Conservation (phyloP, 768 basidiomycete genomes). For the Vararia minispora region DNA sequence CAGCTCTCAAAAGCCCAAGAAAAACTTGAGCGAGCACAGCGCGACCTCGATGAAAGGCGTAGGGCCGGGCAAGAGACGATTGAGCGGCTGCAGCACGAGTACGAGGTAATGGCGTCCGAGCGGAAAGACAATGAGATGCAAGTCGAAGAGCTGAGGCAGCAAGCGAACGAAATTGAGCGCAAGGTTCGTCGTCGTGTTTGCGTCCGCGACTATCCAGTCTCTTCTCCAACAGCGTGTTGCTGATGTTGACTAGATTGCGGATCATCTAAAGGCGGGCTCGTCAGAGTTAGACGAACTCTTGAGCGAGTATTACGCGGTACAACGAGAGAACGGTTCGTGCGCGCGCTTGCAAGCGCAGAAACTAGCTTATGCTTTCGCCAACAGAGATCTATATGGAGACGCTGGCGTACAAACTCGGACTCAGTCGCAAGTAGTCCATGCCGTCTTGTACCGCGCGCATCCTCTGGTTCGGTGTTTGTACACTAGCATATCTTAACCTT, state of each 20-base stretch:
- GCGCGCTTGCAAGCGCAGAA: not conserved
- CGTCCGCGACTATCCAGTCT: not conserved
- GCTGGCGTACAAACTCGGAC: conserved; percentile 67
- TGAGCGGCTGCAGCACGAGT: conserved; percentile 66
- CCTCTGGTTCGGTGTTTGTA: not conserved
- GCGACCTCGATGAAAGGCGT: conserved; percentile 73
- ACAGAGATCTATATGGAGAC: conserved; percentile 83
- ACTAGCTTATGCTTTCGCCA: not conserved
- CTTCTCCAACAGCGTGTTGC: not conserved
- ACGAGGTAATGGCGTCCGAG: conserved; percentile 67
- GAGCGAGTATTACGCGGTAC: conserved; percentile 71
- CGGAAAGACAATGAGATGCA: conserved; percentile 70
- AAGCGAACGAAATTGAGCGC: conserved; percentile 56
- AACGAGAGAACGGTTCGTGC: conserved; percentile 59
- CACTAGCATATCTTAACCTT: no score
- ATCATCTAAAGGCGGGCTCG: conserved; percentile 66
- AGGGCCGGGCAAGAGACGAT: conserved; percentile 62
- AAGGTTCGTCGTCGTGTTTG: conserved; percentile 31
- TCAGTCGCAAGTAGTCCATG: conserved; percentile 31
- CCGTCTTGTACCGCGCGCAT: conserved; percentile 5
- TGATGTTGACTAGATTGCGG: conserved; percentile 43
- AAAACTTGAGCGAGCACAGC: conserved; percentile 70
- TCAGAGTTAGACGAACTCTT: conserved; percentile 72
- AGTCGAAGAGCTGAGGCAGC: conserved; percentile 61
- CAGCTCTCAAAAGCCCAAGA: conserved; percentile 75